phyloP scores from a whole-genome alignment of 75 land plant genomes.

The Cunninghamia lanceolata region DNA sequence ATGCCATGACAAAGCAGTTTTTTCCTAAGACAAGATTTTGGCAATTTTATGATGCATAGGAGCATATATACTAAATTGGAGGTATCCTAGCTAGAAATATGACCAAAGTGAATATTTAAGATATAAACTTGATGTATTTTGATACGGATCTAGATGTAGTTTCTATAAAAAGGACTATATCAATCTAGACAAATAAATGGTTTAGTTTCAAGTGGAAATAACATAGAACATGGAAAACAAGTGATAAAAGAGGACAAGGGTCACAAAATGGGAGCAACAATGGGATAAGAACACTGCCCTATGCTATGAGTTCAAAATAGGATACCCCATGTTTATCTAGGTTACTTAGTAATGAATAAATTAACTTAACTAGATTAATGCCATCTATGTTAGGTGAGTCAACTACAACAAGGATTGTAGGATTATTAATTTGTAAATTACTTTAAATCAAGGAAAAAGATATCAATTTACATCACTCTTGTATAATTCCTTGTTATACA shows the following conservation, averaged over 20 bases:
- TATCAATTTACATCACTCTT: background rate
- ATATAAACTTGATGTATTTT: background rate
- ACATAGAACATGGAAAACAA: background rate
- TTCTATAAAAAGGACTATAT: background rate
- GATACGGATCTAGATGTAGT: background rate
- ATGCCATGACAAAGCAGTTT: background rate
- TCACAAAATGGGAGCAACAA: background rate
- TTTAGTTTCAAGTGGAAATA: background rate
- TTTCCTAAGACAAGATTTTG: background rate
- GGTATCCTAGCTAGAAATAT: background rate
- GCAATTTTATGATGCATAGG: background rate
- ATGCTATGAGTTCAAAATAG: background rate
- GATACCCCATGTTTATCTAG: background rate
- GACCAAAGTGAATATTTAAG: background rate
- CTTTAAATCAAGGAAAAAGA: slow-evolving; percentile 32
- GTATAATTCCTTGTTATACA: background rate
- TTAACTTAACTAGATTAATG: slow-evolving; percentile 83
- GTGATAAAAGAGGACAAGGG: background rate
- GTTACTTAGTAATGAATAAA: background rate
- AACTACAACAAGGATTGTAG: slow-evolving; percentile 72
- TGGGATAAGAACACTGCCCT: background rate
- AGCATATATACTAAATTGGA: background rate
- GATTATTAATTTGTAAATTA: slow-evolving; percentile 52
- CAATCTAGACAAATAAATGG: background rate
- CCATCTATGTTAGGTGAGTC: slow-evolving; percentile 93